Base-by-base conservation (phyloP, 495 filamentous ascomycete genomes). In the Penicillium fimorum region DNA sequence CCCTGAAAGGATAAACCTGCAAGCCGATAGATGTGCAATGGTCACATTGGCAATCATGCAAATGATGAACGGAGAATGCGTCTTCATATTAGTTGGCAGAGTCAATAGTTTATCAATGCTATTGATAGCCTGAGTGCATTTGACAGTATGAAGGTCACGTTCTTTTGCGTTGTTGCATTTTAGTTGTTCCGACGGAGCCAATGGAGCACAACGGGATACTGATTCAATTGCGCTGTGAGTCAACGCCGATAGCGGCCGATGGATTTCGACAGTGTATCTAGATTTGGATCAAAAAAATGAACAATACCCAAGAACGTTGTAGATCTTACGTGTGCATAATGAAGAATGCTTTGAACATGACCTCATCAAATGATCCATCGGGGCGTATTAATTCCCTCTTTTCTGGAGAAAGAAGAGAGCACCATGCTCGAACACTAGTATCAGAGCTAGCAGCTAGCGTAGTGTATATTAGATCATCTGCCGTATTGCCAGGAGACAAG, bases 41-140 rank as follows among this genome's bases (percentile, higher is more conserved):
- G 55, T 49, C 3, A 50, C 51, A 46, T 65, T 65, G n/a, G 63
- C 54, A 38, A 65, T 62, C 63, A 65, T 65, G 53, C 59, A 65
- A 27, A 65, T 62, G 18, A 65, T 59, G 30, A 65, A 65, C 0
- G 63, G 63, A 3, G 63, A 60, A 29, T 65, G 59, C 0, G 42
- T 53, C 2, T 48, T 43, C 42, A 65, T 57, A 12, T 62, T 58
- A 1, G 59, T 62, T 8, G 63, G 63, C 6, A 65, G 57, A 12
- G 63, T 60, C 11, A 65, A 40, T 0, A 65, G 44, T 3, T 62
- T 38, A 15, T 62, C 59, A 15, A 62, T 58, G n/a, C 53, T 44
- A 11, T 62, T 51, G 17, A 65, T 65, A 2, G 59, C 53, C 10
- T 29, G 50, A 0, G 61, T 52, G 12, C 55, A 58, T 37, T 62